Percentiles rank a stretch among this genome's conserved stretches.
Conservation (phyloP, 805 yeast species). For the Saccharomyces cerevisiae region DNA sequence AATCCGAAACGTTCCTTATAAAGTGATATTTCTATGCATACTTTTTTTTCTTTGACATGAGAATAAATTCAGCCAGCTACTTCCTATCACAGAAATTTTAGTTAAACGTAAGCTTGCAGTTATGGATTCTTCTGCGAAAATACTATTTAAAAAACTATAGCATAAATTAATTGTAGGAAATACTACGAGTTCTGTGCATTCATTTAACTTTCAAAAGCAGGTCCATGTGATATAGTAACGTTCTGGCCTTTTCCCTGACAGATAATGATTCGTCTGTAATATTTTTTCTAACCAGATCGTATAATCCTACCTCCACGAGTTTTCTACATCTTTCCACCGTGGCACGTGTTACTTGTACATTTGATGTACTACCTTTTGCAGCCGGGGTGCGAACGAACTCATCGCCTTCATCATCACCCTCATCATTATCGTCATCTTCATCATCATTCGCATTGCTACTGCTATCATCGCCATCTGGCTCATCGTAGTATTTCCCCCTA, state of each 20-base stretch:
- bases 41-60: neutral
- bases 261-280: constrained; percentile 21
- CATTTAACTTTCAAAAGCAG: constrained; percentile 13
- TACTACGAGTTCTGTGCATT: neutral
- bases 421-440: constrained; percentile 5
- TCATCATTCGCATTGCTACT: constrained; percentile 4
- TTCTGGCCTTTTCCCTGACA: constrained; percentile 28
- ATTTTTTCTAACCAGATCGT: constrained; percentile 24
- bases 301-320: constrained; percentile 22
- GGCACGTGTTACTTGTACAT: constrained; percentile 11
- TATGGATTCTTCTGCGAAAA: neutral
- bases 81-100: neutral
- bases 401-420: constrained; percentile 3
- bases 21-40: neutral
- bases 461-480: constrained; percentile 4
- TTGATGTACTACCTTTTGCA: constrained; percentile 4
- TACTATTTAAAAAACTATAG: neutral
- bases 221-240: constrained; percentile 27
- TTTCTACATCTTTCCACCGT: constrained; percentile 25
- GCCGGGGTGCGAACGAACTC: constrained; percentile 13
- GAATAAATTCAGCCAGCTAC: neutral
- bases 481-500: neutral
- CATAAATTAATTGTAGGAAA: neutral
- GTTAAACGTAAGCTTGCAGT: neutral
- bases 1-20: constrained; percentile 11